Percentiles rank a stretch among this genome's conserved stretches.
These are phyloP conservation scores for Mortierella sp. DNA, from an alignment of 371 early-diverging fungal species.

Conservation along the genomic window DNA sequence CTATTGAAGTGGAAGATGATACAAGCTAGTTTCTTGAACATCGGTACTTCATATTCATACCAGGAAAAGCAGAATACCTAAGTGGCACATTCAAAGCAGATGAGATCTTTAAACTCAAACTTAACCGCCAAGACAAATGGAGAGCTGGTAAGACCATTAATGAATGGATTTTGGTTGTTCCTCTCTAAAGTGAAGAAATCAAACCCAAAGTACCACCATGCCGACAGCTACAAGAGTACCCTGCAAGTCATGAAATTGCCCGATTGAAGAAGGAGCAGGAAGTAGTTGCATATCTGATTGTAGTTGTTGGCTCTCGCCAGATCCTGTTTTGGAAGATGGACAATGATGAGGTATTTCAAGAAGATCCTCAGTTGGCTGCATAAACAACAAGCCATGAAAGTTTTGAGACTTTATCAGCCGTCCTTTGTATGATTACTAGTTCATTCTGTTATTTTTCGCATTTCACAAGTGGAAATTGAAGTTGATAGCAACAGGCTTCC, in stretches of 20 bases:
- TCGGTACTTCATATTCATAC: neutral
- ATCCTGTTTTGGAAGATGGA: slow-evolving; percentile 34
- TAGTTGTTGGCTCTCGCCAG: slow-evolving; percentile 44
- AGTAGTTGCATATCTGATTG: slow-evolving; percentile 34
- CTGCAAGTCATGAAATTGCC: slow-evolving; percentile 13
- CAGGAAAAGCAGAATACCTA: neutral
- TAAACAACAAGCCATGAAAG: neutral
- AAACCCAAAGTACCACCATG: neutral
- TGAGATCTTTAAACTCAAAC: neutral
- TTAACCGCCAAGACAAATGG: neutral
- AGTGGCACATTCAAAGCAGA: neutral
- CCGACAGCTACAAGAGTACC: neutral
- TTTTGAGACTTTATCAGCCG: neutral
- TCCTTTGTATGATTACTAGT: neutral
- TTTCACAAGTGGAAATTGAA: too few relatives aligned
- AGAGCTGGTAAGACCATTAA: slow-evolving; percentile 1
- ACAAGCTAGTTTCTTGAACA: neutral
- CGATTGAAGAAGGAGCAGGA: slow-evolving; percentile 11
- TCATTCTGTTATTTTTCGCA: neutral
- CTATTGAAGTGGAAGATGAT: neutral
- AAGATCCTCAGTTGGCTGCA: slow-evolving; percentile 18
- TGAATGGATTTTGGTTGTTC: neutral
- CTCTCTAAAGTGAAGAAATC: neutral
- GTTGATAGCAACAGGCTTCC: too few relatives aligned
- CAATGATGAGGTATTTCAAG: slow-evolving; percentile 13